Base-by-base conservation (phyloP, 1,284 basidiomycete genomes). In the Chalciporus sp. region DNA sequence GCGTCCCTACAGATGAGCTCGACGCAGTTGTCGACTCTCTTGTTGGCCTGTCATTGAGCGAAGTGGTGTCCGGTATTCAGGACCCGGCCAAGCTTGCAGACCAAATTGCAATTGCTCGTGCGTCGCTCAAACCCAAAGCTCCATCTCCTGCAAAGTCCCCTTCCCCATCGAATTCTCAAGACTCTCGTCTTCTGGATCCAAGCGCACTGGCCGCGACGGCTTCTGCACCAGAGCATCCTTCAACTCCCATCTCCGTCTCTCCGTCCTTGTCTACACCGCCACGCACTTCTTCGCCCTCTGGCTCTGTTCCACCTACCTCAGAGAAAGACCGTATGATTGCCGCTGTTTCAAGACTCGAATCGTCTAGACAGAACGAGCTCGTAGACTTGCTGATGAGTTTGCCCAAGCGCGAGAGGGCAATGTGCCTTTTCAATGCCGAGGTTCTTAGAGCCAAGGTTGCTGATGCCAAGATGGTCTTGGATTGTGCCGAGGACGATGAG, bases 401-500 rank as follows among this genome's bases (percentile, higher is more conserved):
- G 23, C 86, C 90, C 3, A 95, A 94, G 72, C 85, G 90, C 60
- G 94, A 96, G 61, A 84, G 92, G 3, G 92, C 92, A 0, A 80
- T 95, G 82, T 94, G 91, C 71, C 76, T 95, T 41, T 95, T 95
- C 79, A 95, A 94, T 61, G 77, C 79, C 9, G 92, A 95, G 60
- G 81, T 92, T 37, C 77, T 95, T 31, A 80, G 84, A 50, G 77
- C 76, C 20, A 95, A 95, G 72, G 77, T 95, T 12, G 82, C 81
- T 1, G 93, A 94, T 62, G 94, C 94, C 9, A 89, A 86, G 73
- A 77, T 83, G 62, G 88, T 95, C 16, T 72, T 93, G 49, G 88
- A 91, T 39, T 87, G 83, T 49, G 83, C 83, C 20, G 86, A 85
- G 23, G 80, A 74, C 16, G 83, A 81, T 9, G 81, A 78, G 10